Percentiles rank a stretch among this genome's conserved stretches.
These are phyloP conservation scores for Talaromyces sp. DNA, from an alignment of 2,329 filamentous ascomycete species.

Conservation along the genomic window DNA sequence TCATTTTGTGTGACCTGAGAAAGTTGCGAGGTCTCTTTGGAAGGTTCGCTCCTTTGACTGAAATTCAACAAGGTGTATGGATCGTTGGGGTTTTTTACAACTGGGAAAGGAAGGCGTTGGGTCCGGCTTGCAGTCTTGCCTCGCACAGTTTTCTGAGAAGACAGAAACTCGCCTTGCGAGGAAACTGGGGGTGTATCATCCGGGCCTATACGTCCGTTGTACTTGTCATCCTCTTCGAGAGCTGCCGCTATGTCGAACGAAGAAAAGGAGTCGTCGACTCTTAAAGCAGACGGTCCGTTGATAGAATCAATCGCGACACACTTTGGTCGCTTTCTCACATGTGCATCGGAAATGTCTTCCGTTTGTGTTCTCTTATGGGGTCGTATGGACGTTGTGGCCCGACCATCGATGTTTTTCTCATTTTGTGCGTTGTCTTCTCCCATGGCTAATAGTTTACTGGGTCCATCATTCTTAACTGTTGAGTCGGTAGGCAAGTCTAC, in stretches of 20 bases:
- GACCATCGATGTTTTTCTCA: background rate
- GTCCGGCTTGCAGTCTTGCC: conserved; percentile 27
- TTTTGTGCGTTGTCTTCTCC: background rate
- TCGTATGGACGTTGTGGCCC: background rate
- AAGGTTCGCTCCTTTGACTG: conserved; percentile 59
- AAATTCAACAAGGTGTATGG: conserved; percentile 58
- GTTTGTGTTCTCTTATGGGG: background rate
- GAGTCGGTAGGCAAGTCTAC: background rate
- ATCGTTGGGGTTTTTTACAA: conserved; percentile 72
- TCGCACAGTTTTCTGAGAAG: conserved; percentile 23
- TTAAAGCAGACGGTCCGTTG: background rate
- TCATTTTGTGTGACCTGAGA: conserved; percentile 11
- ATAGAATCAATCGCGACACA: background rate
- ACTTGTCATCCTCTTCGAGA: conserved; percentile 2
- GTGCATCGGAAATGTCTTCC: background rate
- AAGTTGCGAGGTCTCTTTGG: conserved; percentile 37
- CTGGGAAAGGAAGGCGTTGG: conserved; percentile 59
- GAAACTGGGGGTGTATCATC: background rate
- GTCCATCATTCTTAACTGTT: background rate
- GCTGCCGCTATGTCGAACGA: conserved; percentile 8
- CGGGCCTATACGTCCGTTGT: conserved; percentile 1
- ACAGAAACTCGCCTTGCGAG: conserved; percentile 19
- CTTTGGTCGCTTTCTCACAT: background rate
- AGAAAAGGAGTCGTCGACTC: conserved; percentile 3
- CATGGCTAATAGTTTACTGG: background rate